Evolutionary conservation across 352 stramenopile genomes (phyloP).

Genomic region (Phytophthora agathidicida): DNA sequence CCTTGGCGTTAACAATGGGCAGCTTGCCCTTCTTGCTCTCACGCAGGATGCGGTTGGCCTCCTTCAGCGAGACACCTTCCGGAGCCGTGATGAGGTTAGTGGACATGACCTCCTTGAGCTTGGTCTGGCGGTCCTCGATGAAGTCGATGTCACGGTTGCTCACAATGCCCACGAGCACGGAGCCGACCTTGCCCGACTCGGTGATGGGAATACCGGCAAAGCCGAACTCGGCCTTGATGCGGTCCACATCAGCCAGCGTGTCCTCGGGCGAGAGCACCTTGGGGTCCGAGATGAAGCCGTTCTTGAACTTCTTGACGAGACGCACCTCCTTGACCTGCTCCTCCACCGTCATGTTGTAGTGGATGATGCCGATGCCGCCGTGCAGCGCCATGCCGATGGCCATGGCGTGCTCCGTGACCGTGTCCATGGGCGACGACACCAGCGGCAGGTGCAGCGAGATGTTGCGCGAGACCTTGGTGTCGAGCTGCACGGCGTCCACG

Average conservation of each 20-base stretch:
- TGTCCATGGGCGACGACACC: slow-evolving; percentile 99
- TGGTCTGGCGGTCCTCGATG: slow-evolving; percentile 93
- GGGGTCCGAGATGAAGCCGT: slow-evolving; percentile 99
- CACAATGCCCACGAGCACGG: slow-evolving; percentile 98
- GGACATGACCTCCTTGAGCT: slow-evolving; percentile 89
- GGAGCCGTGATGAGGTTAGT: slow-evolving; percentile 93
- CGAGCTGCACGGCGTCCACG: slow-evolving; percentile 91
- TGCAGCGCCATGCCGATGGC: slow-evolving; percentile 99
- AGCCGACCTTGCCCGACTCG: slow-evolving; percentile 97
- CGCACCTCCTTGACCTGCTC: slow-evolving; percentile 96
- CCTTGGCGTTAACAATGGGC: slow-evolving; percentile 98
- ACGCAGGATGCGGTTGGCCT: slow-evolving; percentile 98
- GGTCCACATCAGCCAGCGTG: slow-evolving; percentile 96
- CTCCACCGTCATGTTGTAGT: slow-evolving; percentile 99
- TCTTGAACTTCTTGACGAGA: slow-evolving; percentile 99
- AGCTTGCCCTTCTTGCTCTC: slow-evolving; percentile 99
- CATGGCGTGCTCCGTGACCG: slow-evolving; percentile 99
- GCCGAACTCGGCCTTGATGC: slow-evolving; percentile 95
- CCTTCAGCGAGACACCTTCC: slow-evolving; percentile 94
- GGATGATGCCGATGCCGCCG: slow-evolving; percentile 99
- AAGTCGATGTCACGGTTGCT: slow-evolving; percentile 99
- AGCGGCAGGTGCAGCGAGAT: slow-evolving; percentile 97
- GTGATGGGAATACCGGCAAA: slow-evolving; percentile 99
- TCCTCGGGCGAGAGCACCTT: slow-evolving; percentile 95
- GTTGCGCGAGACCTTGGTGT: slow-evolving; percentile 93